A percentile compares a stretch with the other conserved stretches of the same genome.
Conservation (phyloP, 1,284 basidiomycete species). For the Xerocomus amazonicus region DNA sequence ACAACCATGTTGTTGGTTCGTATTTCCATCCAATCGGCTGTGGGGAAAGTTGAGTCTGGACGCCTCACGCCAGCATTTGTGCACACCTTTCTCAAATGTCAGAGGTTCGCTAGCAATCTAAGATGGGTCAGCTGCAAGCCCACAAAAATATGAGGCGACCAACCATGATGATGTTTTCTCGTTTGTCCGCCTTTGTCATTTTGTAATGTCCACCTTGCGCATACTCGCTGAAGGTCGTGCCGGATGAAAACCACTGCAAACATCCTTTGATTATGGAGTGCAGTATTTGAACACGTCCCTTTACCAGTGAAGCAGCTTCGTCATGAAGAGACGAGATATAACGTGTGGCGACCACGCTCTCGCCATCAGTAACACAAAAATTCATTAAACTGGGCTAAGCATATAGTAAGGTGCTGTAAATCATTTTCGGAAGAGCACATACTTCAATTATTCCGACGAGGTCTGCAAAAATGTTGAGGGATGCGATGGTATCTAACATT, state of each 20-base stretch:
- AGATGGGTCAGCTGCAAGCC: slow-evolving; percentile 9
- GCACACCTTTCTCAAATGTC: slow-evolving; percentile 86
- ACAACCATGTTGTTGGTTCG: slow-evolving; percentile 92
- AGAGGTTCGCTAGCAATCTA: slow-evolving; percentile 88
- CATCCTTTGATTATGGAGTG: slow-evolving; percentile 1
- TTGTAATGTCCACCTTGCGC: slow-evolving; percentile 85
- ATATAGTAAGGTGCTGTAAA: slow-evolving; percentile 7
- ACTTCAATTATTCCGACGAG: slow-evolving; percentile 73
- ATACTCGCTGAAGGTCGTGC: slow-evolving; percentile 91
- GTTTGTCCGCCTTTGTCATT: slow-evolving; percentile 95
- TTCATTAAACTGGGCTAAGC: slow-evolving; percentile 87
- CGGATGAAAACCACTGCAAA: slow-evolving; percentile 87
- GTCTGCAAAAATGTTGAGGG: slow-evolving; percentile 75
- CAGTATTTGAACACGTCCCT: slow-evolving; percentile 16
- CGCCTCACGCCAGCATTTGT: not conserved
- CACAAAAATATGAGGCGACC: slow-evolving; percentile 6
- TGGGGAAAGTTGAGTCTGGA: not conserved
- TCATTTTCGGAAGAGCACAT: slow-evolving; percentile 12
- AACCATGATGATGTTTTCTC: slow-evolving; percentile 91
- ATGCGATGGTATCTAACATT: slow-evolving; percentile 82
- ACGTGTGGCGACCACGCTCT: slow-evolving; percentile 89
- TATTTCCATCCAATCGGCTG: slow-evolving; percentile 96
- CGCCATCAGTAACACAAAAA: slow-evolving; percentile 94
- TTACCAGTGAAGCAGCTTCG: slow-evolving; percentile 86
- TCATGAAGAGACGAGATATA: slow-evolving; percentile 91